A percentile compares a stretch with the other conserved stretches of the same genome.
These are phyloP conservation scores for Lathyrus sativus DNA, from an alignment of 306 rosid genomes.

Conservation along the genomic window DNA sequence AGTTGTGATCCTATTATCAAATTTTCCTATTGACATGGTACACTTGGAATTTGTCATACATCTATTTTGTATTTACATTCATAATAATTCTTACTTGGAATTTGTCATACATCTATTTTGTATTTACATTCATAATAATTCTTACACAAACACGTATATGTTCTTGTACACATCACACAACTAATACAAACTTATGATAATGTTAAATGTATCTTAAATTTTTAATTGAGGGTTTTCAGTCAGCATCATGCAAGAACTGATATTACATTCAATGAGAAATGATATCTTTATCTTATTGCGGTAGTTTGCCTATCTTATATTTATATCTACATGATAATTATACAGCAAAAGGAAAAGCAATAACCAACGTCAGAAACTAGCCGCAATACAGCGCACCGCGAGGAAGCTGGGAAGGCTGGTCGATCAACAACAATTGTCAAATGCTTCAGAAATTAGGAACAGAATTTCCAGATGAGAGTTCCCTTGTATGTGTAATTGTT, in stretches of 20 bases:
- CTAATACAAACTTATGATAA: not conserved
- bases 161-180: not conserved
- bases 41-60: not conserved
- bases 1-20: not conserved
- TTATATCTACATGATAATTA: slow-evolving; percentile 3
- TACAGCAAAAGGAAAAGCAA: slow-evolving; percentile 51
- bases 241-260: not conserved
- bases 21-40: not conserved
- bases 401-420: slow-evolving; percentile 65
- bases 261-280: slow-evolving; percentile 14
- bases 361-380: slow-evolving; percentile 60
- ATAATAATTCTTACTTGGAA: slow-evolving; percentile 6
- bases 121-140: slow-evolving; percentile 12
- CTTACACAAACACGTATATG: not conserved
- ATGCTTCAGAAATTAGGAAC: slow-evolving; percentile 52
- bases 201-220: slow-evolving; percentile 2
- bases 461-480: slow-evolving; percentile 54
- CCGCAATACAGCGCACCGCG: slow-evolving; percentile 64
- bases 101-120: slow-evolving; percentile 1
- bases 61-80: slow-evolving; percentile 16
- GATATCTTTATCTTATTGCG: slow-evolving; percentile 16
- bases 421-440: slow-evolving; percentile 46
- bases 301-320: slow-evolving; percentile 5
- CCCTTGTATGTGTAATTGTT: slow-evolving; percentile 37
- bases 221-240: not conserved